Evolutionary conservation across 2,329 filamentous ascomycete species (phyloP).

Genomic region (Colletotrichum cordylinicola): DNA sequence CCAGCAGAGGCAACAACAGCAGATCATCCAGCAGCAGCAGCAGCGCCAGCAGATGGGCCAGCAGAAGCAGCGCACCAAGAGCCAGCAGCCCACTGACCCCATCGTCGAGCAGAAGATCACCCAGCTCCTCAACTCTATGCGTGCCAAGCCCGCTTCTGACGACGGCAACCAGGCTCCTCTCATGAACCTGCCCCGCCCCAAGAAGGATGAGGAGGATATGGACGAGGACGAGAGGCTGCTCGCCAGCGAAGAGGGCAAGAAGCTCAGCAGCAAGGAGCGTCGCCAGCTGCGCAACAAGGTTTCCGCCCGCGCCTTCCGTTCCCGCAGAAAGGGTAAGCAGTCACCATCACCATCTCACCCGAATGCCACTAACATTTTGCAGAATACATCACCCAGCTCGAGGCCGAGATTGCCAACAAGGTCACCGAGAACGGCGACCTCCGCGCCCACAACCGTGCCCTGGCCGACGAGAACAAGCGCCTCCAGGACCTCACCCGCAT

Average conservation of each 20-base stretch:
- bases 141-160: conserved; percentile 70
- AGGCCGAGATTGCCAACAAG: conserved; percentile 85
- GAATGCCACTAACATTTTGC: conserved; percentile 23
- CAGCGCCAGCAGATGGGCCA: conserved; percentile 50
- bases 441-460: conserved; percentile 78
- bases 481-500: conserved; percentile 80
- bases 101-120: conserved; percentile 92
- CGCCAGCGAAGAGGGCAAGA: conserved; percentile 98
- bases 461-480: conserved; percentile 86
- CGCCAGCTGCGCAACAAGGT: conserved; percentile 99
- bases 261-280: conserved; percentile 96
- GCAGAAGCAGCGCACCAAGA: conserved; percentile 56
- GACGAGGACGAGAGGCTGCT: conserved; percentile 94
- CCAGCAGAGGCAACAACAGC: conserved; percentile 67
- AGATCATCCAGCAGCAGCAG: conserved; percentile 55
- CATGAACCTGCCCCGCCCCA: conserved; percentile 74
- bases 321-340: conserved; percentile 92
- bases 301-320: conserved; percentile 95
- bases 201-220: conserved; percentile 98
- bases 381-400: conserved; percentile 98
- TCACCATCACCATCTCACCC: no score
- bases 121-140: conserved; percentile 90
- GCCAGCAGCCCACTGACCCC: conserved; percentile 64
- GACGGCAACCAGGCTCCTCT: conserved; percentile 48
- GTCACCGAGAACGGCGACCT: conserved; percentile 84